Evolutionary conservation across 2,329 filamentous ascomycete genomes (phyloP).

Genomic region (Exserohilum turcica): DNA sequence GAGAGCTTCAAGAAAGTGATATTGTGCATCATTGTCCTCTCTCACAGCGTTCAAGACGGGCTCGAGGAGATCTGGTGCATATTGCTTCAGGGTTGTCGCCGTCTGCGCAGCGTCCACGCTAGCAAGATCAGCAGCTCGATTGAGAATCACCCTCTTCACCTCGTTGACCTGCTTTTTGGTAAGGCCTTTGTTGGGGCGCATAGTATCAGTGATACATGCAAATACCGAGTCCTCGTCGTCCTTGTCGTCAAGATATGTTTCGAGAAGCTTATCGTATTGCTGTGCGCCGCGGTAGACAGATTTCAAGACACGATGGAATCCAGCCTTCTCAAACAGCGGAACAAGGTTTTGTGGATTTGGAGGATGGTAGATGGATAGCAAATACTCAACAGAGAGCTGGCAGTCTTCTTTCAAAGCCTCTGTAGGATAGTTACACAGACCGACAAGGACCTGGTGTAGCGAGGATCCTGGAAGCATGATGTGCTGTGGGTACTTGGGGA

Average conservation of each 20-base stretch:
- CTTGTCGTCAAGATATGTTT: conserved; percentile 83
- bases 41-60: conserved; percentile 66
- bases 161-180: conserved; percentile 73
- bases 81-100: conserved; percentile 67
- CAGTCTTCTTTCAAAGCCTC: conserved; percentile 86
- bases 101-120: conserved; percentile 68
- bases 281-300: conserved; percentile 80
- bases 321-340: conserved; percentile 75
- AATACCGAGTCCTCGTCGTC: conserved; percentile 78
- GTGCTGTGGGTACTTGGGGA: conserved; percentile 96
- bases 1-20: conserved; percentile 75
- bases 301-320: conserved; percentile 91
- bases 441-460: conserved; percentile 77
- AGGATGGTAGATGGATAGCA: conserved; percentile 91
- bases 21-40: conserved; percentile 68
- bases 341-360: conserved; percentile 78
- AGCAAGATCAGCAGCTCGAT: conserved; percentile 69
- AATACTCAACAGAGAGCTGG: conserved; percentile 94
- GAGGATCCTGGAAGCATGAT: conserved; percentile 87
- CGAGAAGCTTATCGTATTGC: conserved; percentile 77
- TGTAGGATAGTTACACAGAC: conserved; percentile 83
- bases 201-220: conserved; percentile 74
- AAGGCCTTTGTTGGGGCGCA: conserved; percentile 68
- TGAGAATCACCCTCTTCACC: conserved; percentile 69
- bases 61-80: conserved; percentile 69